Evolutionary conservation across 352 stramenopile species (phyloP).

Genomic region (Phytophthora tentaculata): DNA sequence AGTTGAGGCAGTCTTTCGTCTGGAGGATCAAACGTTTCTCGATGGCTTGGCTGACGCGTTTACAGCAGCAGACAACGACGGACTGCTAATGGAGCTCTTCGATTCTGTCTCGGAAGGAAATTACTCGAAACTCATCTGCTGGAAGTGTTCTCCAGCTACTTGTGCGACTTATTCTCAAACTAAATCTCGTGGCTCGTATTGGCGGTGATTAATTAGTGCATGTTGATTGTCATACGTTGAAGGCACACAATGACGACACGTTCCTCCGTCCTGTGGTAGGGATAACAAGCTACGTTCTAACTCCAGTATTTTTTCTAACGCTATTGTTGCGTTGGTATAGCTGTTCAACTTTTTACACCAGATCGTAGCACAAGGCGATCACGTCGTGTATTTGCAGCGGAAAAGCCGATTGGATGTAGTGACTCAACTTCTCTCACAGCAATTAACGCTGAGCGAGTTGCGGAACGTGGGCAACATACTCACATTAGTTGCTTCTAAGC

Average conservation of each 20-base stretch:
- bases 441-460: constrained; percentile 25
- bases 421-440: constrained; percentile 17
- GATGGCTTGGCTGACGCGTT: constrained; percentile 22
- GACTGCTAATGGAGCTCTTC: constrained; percentile 28
- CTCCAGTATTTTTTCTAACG: neutral
- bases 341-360: constrained; percentile 29
- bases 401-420: constrained; percentile 23
- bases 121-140: constrained; percentile 20
- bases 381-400: constrained; percentile 7
- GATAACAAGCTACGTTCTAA: neutral
- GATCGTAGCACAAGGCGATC: constrained; percentile 19
- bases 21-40: constrained; percentile 27
- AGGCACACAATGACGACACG: constrained; percentile 32
- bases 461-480: constrained; percentile 29
- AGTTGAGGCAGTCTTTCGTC: constrained; percentile 24
- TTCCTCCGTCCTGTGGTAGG: constrained; percentile 41
- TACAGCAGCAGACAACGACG: constrained; percentile 17
- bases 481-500: constrained; percentile 7
- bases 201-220: constrained; percentile 36
- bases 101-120: constrained; percentile 29
- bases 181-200: constrained; percentile 36
- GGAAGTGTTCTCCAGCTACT: constrained; percentile 39
- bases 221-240: constrained; percentile 37
- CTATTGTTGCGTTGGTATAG: constrained; percentile 7
- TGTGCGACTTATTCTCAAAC: constrained; percentile 34